Percentiles rank a stretch among this genome's conserved stretches.
Conservation (phyloP, 352 stramenopile genomes). For the Pythium brachiatum region DNA sequence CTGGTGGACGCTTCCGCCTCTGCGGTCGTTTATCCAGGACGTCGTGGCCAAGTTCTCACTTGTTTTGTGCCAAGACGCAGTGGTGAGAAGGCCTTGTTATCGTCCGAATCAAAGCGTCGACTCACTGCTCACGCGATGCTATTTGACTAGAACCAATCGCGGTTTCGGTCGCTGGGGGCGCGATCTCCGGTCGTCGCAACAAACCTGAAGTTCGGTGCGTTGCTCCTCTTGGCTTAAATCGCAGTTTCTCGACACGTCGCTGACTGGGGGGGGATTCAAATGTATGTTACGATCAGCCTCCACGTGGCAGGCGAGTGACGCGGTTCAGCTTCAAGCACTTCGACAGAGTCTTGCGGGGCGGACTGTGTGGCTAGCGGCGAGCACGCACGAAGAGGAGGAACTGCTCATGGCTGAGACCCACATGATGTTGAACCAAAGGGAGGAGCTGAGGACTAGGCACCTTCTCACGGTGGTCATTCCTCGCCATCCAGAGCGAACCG, state of each 20-base stretch:
- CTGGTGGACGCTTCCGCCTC: constrained; percentile 46
- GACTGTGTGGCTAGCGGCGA: constrained; percentile 51
- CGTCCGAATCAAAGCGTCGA: too few species aligned
- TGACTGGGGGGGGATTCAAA: too few species aligned
- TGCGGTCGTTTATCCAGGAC: constrained; percentile 15
- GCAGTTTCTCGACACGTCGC: not conserved
- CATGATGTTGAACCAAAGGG: not conserved
- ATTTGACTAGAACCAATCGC: constrained; percentile 37
- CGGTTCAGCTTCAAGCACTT: constrained; percentile 9
- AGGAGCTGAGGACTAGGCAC: constrained; percentile 12
- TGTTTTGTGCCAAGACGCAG: constrained; percentile 60
- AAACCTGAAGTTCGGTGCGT: constrained; percentile 76
- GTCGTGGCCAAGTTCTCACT: constrained; percentile 39
- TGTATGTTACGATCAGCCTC: constrained; percentile 15
- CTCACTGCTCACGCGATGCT: too few species aligned
- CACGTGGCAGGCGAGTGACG: constrained; percentile 9
- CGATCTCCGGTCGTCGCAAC: constrained; percentile 25
- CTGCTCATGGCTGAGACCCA: constrained; percentile 43
- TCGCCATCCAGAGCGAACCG: constrained; percentile 47
- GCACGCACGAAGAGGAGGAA: constrained; percentile 72
- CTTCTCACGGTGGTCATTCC: constrained; percentile 59
- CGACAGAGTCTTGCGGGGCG: constrained; percentile 25
- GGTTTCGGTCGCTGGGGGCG: constrained; percentile 48
- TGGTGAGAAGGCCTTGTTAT: constrained; percentile 20
- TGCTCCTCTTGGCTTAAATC: not conserved